Evolutionary conservation across 1,284 basidiomycete genomes (phyloP), one percentile per base, ranked within the genome.

Genomic region (Cutaneotrichosporon sp.): DNA sequence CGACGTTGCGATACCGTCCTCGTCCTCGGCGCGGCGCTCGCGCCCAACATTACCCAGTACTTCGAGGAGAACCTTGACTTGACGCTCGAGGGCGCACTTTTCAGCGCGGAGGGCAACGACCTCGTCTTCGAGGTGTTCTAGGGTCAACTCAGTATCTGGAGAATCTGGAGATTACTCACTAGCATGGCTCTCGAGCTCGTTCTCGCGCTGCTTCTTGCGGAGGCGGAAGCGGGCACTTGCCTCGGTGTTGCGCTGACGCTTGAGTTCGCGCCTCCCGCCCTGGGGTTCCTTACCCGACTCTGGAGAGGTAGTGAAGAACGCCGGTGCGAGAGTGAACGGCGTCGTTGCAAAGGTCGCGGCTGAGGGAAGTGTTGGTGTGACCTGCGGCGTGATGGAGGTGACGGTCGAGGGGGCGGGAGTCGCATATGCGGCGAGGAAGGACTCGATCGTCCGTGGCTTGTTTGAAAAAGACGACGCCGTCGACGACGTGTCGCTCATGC

Each of bases 121-220:
- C 26, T 56, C 55, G 38, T 56, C 55, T 22, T 56, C 55, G 55
- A 56, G 55, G 55, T 56, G 55, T 42, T 56, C 55, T 56, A 38
- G n/a, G 3, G 55, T 56, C 51, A 40, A 38, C 21, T 21, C 10
- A 22, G 53, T 9, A 13, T 53, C 9, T 8, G n/a, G 6, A 16
- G 31, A n/a, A 4, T n/a, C 4, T 4, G n/a, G 1, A n/a, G 32
- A 13, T 2, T 4, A 46, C 75, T 96, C 93, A 81, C 93, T 79
- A 18, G 91, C 89, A 73, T 89, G 88, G 58, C 85, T 85, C 81
- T 98, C 96, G 16, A 99, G 83, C 13, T 93, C 93, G 16, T 89
- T 90, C 82, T 99, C 96, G 22, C 97, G 85, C 81, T 97, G 92
- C 85, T 99, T 99, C 86, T 99, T 99, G 86, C 98, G 99, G 74